A percentile compares a stretch with the other conserved stretches of the same genome.
Conservation (phyloP, 805 yeast genomes). For the Komagataella pastoris region DNA sequence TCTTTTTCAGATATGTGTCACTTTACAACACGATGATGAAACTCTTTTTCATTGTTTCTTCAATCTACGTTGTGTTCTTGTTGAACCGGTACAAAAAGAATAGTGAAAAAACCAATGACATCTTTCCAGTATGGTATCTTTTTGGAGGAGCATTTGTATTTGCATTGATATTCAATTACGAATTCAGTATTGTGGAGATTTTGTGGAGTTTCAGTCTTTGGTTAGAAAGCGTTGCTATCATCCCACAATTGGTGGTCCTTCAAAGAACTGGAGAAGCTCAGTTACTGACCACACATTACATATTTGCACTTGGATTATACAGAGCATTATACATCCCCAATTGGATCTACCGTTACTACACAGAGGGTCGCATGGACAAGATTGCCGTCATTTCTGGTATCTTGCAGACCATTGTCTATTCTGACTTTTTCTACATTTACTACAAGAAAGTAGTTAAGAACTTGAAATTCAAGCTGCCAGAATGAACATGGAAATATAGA, state of each 20-base stretch:
- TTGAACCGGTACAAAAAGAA: constrained; percentile 46
- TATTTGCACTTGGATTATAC: constrained; percentile 85
- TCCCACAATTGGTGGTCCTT: constrained; percentile 86
- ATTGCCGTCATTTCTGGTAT: constrained; percentile 70
- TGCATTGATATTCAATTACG: constrained; percentile 52
- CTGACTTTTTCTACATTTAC: constrained; percentile 92
- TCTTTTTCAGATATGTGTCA: constrained; percentile 43
- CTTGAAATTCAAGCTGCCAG: constrained; percentile 49
- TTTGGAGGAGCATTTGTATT: constrained; percentile 44
- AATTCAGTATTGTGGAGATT: constrained; percentile 48
- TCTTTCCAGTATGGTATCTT: constrained; percentile 64
- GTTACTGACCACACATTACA: constrained; percentile 80
- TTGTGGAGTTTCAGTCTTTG: constrained; percentile 85
- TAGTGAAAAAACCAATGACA: constrained; percentile 50
- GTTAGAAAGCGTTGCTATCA: constrained; percentile 84
- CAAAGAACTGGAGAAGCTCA: constrained; percentile 85
- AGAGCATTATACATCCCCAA: constrained; percentile 85
- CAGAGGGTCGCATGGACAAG: constrained; percentile 52
- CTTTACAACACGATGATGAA: constrained; percentile 75
- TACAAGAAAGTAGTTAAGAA: constrained; percentile 74
- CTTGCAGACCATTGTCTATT: constrained; percentile 75
- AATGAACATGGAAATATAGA: constrained; percentile 5
- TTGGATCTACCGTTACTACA: constrained; percentile 79
- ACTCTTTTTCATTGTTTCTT: constrained; percentile 62
- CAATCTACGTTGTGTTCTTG: constrained; percentile 61